Base-by-base conservation (phyloP, 768 basidiomycete genomes). In the Suillus subaureus region DNA sequence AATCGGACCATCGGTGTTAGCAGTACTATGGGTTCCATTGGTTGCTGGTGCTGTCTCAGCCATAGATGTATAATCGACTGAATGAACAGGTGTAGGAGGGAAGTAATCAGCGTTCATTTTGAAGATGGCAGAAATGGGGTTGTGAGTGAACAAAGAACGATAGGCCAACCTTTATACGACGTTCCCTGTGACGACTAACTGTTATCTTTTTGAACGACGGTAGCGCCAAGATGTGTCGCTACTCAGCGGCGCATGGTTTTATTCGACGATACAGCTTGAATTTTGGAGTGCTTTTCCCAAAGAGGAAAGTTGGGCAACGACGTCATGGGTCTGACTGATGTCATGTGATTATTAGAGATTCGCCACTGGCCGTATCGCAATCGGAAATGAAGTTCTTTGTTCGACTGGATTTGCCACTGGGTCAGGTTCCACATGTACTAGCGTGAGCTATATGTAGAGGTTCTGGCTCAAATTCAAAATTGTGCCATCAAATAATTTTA, bases 221-320 rank as follows among this genome's bases (percentile, higher is more conserved):
- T 33, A 40, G 61, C 37, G 62, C 39, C 26, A 40, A 39, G 62
- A 55, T 23, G 43, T 37, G 61, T 39, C 26, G 18, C 39, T 16
- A 18, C 15, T 43, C 18, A 11, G 39, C 45, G 52, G 61, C 54
- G 61, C 18, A 33, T 28, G 55, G 23, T 37, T 65, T 57, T 49
- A 67, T 77, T 65, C 49, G 74, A 70, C 33, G 65, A 68, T 68
- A 68, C 37, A 15, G 61, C 40, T 40, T 7, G 49, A 66, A 64
- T 67, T 66, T 56, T 68, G 26, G 57, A 49, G 35, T 39, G 40
- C 61, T 66, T 63, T 56, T 66, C 75, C 65, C 8, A 54, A 54
- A 73, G 75, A 75, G 76, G 76, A 73, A 78, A 68, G 67, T 70
- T 39, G 52, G 37, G 58, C 43, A 66, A 56, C 71, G 76, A 78